phyloP scores from a whole-genome alignment of 2,329 filamentous ascomycete genomes.

The Apiospora aurea region DNA sequence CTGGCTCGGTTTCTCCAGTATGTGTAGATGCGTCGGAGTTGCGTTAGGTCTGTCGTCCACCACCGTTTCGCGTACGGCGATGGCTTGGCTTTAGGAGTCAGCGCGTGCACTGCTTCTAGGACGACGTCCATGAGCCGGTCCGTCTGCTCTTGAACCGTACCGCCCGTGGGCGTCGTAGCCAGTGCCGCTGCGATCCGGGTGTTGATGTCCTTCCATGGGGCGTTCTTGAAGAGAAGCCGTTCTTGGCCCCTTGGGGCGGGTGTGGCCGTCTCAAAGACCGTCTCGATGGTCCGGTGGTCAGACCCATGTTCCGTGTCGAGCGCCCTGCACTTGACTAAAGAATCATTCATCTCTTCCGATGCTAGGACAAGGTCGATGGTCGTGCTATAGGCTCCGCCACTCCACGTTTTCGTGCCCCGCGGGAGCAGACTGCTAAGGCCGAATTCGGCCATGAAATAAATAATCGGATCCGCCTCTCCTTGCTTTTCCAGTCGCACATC shows the following conservation, averaged over 20 bases:
- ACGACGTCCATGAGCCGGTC: slow-evolving; percentile 12
- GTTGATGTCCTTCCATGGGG: slow-evolving; percentile 37
- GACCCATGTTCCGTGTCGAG: slow-evolving; percentile 36
- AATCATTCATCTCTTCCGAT: slow-evolving; percentile 33
- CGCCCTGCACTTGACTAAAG: slow-evolving; percentile 28
- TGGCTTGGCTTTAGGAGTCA: slow-evolving; percentile 36
- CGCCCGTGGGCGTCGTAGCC: neutral
- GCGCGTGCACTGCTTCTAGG: slow-evolving; percentile 27
- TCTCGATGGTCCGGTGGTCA: slow-evolving; percentile 42
- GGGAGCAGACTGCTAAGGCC: slow-evolving; percentile 44
- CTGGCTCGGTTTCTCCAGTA: too few relatives aligned
- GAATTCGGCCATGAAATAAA: slow-evolving; percentile 45
- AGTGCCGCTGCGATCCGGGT: slow-evolving; percentile 25
- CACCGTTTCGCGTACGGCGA: slow-evolving; percentile 40
- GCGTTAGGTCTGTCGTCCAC: slow-evolving; percentile 40
- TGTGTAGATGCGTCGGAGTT: slow-evolving; percentile 38
- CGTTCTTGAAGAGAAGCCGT: slow-evolving; percentile 38
- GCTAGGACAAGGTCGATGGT: slow-evolving; percentile 37
- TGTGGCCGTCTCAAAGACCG: slow-evolving; percentile 37
- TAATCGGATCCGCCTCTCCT: slow-evolving; percentile 46
- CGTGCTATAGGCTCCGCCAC: too few relatives aligned
- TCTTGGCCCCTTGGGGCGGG: slow-evolving; percentile 24
- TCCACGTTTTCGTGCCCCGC: too few relatives aligned
- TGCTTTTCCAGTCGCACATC: slow-evolving; percentile 45
- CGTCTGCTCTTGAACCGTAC: neutral